Conservation (phyloP, 805 yeast genomes). For the Candida fluviatilis region DNA sequence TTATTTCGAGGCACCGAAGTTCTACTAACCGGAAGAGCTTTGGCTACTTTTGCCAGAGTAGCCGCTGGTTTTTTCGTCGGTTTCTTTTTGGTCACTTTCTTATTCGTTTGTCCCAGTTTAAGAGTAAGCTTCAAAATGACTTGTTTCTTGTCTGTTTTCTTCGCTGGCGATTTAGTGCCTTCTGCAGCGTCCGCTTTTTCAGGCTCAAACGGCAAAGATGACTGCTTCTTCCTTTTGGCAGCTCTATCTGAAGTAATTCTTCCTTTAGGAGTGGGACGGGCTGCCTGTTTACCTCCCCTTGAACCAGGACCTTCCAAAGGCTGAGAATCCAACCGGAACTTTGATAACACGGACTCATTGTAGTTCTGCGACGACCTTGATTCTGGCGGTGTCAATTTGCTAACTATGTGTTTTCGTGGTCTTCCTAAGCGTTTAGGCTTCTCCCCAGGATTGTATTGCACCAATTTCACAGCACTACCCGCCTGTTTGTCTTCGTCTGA, state of each 20-base stretch:
- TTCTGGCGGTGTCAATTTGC: slow-evolving; percentile 15
- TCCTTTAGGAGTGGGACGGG: slow-evolving; percentile 19
- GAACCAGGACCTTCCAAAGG: slow-evolving; percentile 39
- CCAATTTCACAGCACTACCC: slow-evolving; percentile 13
- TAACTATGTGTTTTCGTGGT: slow-evolving; percentile 26
- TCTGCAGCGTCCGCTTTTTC: background rate
- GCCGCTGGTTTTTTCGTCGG: slow-evolving; percentile 1
- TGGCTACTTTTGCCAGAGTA: slow-evolving; percentile 1
- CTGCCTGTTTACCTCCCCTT: slow-evolving; percentile 28
- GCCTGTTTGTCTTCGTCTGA: slow-evolving; percentile 2
- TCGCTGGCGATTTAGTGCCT: background rate
- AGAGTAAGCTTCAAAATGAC: slow-evolving; percentile 1
- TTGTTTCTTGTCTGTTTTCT: background rate
- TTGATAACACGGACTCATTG: slow-evolving; percentile 26
- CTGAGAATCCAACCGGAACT: slow-evolving; percentile 29
- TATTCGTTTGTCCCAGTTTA: slow-evolving; percentile 2
- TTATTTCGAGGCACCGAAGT: slow-evolving; percentile 31
- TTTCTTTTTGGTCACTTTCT: background rate
- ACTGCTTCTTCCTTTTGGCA: slow-evolving; percentile 1
- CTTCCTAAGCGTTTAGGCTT: slow-evolving; percentile 33
- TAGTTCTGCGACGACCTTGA: slow-evolving; percentile 22
- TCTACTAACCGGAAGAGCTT: slow-evolving; percentile 11
- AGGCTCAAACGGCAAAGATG: background rate
- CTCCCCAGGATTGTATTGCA: slow-evolving; percentile 28
- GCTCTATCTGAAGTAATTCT: slow-evolving; percentile 18